Evolutionary conservation across 2,329 filamentous ascomycete species (phyloP).

Genomic region (Beauveria sp.): DNA sequence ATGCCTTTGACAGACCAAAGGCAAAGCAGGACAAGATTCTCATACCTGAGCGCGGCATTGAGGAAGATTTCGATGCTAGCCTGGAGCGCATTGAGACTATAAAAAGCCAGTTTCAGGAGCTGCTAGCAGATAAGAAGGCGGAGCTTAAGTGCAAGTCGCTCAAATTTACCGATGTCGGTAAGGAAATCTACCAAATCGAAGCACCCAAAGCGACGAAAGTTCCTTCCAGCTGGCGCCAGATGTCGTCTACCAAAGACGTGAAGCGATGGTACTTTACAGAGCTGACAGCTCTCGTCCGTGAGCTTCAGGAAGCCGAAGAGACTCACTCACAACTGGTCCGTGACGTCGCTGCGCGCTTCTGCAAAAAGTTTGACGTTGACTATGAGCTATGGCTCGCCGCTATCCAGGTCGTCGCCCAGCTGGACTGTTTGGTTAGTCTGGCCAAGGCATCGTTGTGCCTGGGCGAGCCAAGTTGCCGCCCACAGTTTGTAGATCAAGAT

Average conservation of each 20-base stretch:
- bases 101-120: constrained; percentile 60
- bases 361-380: constrained; percentile 77
- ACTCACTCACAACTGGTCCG: constrained; percentile 86
- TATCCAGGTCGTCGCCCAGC: constrained; percentile 82
- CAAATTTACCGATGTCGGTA: constrained; percentile 78
- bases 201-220: constrained; percentile 79
- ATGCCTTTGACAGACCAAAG: constrained; percentile 77
- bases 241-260: constrained; percentile 85
- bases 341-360: constrained; percentile 77
- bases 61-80: constrained; percentile 85
- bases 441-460: constrained; percentile 80
- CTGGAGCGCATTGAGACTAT: constrained; percentile 69
- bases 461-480: constrained; percentile 81
- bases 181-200: constrained; percentile 95
- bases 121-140: constrained; percentile 64
- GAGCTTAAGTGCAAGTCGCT: constrained; percentile 68
- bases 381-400: constrained; percentile 81
- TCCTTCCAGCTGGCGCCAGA: constrained; percentile 85
- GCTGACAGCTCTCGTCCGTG: constrained; percentile 71
- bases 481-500: constrained; percentile 76
- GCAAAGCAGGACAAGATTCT: constrained; percentile 75
- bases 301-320: constrained; percentile 90
- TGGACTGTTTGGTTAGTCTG: constrained; percentile 90
- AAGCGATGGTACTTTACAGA: constrained; percentile 93
- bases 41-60: constrained; percentile 78